These are phyloP conservation scores for Solidago caesia DNA, from an alignment of 129 eudicot species.

Conservation along the genomic window DNA sequence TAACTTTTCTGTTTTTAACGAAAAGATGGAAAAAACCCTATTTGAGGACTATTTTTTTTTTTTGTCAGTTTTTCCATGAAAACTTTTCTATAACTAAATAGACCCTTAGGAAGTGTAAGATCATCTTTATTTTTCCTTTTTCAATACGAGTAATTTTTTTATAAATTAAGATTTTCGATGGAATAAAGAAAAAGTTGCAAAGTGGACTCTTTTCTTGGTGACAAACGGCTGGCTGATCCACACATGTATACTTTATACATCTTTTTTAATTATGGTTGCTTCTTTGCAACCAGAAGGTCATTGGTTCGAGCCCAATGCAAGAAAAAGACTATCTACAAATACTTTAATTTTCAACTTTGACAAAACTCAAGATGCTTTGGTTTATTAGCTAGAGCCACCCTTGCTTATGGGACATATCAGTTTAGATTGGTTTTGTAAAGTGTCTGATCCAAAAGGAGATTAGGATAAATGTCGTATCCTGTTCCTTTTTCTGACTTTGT, in stretches of 20 bases:
- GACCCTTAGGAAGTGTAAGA: no score
- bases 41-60: no score
- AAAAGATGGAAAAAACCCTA: no score
- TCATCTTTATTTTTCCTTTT: no score
- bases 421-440: slow-evolving; percentile 17
- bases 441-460: neutral
- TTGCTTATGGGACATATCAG: neutral
- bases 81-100: no score
- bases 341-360: neutral
- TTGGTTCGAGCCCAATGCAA: neutral
- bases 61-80: no score
- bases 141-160: no score
- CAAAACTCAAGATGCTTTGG: no score
- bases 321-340: neutral
- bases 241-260: neutral
- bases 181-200: neutral
- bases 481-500: neutral
- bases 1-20: no score
- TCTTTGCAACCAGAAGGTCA: neutral
- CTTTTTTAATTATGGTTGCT: neutral
- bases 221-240: neutral
- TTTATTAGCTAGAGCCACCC: no score
- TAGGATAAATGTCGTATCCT: neutral
- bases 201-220: neutral
- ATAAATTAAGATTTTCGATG: neutral